These are phyloP conservation scores for Dendrobium huoshanense DNA, from an alignment of 106 monocot species.

Conservation along the genomic window DNA sequence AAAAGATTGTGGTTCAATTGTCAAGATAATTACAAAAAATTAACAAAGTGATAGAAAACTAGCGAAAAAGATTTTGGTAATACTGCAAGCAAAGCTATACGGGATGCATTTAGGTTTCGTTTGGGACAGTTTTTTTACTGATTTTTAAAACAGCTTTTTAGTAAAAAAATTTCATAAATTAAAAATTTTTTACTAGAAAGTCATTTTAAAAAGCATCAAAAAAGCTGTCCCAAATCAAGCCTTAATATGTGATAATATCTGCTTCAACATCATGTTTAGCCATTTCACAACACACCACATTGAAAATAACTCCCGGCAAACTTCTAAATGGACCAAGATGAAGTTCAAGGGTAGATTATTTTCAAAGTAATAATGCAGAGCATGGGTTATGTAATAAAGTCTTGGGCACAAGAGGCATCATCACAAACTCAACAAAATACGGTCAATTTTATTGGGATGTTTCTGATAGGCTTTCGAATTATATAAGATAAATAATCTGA, in stretches of 20 bases:
- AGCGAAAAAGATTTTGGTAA: not conserved
- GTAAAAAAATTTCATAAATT: too few species aligned
- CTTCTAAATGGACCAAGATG: too few species aligned
- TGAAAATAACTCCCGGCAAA: not conserved
- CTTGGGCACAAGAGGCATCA: too few species aligned
- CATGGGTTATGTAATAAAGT: too few species aligned
- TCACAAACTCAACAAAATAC: too few species aligned
- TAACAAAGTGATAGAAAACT: not conserved
- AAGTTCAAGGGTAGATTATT: too few species aligned
- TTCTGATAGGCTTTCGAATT: not conserved
- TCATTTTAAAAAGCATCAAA: too few species aligned
- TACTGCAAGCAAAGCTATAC: not conserved
- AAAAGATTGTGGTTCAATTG: not conserved
- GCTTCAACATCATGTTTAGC: not conserved
- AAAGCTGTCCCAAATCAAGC: too few species aligned
- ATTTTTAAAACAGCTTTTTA: too few species aligned
- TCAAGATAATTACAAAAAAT: not conserved
- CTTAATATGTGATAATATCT: not conserved
- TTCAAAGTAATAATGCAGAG: too few species aligned
- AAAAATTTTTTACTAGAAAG: too few species aligned
- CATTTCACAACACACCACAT: not conserved
- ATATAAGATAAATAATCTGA: not conserved
- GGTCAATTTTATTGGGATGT: not conserved
- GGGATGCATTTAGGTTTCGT: not conserved
- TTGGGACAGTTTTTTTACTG: too few species aligned